A percentile compares a stretch with the other conserved stretches of the same genome.
Conservation (phyloP, 305 asterid species). For the Plantago coronopus region DNA sequence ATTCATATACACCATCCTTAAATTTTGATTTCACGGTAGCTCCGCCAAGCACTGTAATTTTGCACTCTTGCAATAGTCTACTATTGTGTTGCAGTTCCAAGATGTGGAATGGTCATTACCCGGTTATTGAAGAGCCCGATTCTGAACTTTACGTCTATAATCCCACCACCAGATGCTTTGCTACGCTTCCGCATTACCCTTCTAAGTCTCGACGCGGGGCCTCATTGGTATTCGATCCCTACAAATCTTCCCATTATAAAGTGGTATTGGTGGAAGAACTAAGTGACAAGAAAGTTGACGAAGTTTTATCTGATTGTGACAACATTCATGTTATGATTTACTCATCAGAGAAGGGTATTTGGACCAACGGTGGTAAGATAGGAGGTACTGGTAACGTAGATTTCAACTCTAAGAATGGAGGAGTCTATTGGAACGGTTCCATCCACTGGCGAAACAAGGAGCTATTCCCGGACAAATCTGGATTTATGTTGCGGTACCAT, state of each 20-base stretch:
- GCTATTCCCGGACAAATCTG: too few species aligned
- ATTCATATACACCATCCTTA: background rate
- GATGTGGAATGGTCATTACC: too few species aligned
- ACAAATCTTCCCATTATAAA: background rate
- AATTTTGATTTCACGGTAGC: background rate
- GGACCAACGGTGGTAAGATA: background rate
- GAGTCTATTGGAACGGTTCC: constrained; percentile 9
- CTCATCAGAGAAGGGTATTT: background rate
- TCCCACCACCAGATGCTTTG: background rate
- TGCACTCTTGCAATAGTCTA: background rate
- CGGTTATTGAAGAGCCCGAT: background rate
- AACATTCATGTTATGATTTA: background rate
- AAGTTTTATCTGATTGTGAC: too few species aligned
- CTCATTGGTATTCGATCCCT: background rate
- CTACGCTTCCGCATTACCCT: background rate
- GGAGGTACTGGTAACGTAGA: background rate
- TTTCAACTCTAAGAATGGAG: background rate
- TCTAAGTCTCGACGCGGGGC: background rate
- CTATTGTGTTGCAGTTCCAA: background rate
- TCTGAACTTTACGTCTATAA: background rate
- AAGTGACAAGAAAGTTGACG: too few species aligned
- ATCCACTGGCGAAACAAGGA: background rate
- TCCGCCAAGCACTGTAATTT: background rate
- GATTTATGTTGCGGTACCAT: too few species aligned
- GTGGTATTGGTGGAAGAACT: background rate